Evolutionary conservation across 805 yeast genomes (phyloP).

Genomic region (Schwanniomyces vanrijiae): DNA sequence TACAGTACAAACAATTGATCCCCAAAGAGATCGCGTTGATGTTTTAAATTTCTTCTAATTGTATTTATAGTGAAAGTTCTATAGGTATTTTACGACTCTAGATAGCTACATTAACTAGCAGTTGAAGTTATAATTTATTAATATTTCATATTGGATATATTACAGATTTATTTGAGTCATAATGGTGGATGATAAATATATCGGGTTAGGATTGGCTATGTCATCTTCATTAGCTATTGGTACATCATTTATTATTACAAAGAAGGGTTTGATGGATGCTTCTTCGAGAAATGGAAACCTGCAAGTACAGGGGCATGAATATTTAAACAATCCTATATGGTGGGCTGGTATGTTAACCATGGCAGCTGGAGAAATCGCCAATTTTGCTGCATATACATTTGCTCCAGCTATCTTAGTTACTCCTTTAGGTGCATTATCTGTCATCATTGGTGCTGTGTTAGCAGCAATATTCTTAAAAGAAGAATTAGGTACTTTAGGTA

Average conservation of each 20-base stretch:
- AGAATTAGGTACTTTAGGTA: slow-evolving; percentile 83
- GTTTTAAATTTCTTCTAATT: not conserved
- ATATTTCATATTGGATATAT: not conserved
- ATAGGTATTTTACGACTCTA: not conserved
- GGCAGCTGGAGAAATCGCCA: slow-evolving; percentile 91
- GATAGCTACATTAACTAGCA: not conserved
- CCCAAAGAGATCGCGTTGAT: not conserved
- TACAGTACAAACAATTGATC: not conserved
- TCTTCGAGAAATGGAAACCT: slow-evolving; percentile 55
- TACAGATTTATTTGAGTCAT: not conserved
- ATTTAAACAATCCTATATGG: slow-evolving; percentile 85
- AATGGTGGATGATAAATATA: slow-evolving; percentile 77
- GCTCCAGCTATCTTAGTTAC: slow-evolving; percentile 93
- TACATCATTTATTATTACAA: slow-evolving; percentile 84
- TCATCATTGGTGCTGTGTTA: slow-evolving; percentile 86
- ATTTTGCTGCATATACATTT: slow-evolving; percentile 92
- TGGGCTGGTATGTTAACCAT: slow-evolving; percentile 89
- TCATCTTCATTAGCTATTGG: slow-evolving; percentile 89
- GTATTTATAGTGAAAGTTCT: not conserved
- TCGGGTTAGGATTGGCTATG: slow-evolving; percentile 85
- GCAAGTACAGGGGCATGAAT: slow-evolving; percentile 70
- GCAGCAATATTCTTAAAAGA: slow-evolving; percentile 85
- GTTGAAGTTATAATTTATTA: not conserved
- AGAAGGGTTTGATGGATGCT: slow-evolving; percentile 78
- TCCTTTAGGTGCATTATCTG: slow-evolving; percentile 87